Evolutionary conservation across 2,329 filamentous ascomycete genomes (phyloP).

Genomic region (Colletotrichum spaethianum): DNA sequence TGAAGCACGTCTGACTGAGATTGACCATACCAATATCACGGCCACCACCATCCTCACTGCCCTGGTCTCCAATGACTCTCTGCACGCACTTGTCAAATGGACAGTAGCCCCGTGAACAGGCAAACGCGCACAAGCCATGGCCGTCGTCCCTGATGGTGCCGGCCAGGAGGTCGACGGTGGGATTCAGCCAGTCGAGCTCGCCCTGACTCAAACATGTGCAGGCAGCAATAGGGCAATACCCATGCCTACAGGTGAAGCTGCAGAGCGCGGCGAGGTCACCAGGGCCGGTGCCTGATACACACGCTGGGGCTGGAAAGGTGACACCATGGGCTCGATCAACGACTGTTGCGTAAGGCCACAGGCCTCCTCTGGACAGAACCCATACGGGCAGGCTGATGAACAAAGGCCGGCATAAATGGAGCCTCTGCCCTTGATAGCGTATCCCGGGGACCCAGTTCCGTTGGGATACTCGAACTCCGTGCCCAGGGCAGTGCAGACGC

Average conservation of each 20-base stretch:
- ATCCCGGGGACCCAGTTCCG: neutral
- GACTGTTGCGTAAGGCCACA: constrained; percentile 22
- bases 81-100: constrained; percentile 7
- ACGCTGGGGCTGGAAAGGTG: constrained; percentile 32
- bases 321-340: constrained; percentile 18
- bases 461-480: constrained; percentile 41
- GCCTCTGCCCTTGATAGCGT: neutral
- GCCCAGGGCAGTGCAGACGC: constrained; percentile 52
- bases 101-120: constrained; percentile 17
- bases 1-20: neutral
- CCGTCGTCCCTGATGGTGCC: constrained; percentile 1
- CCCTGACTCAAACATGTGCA: constrained; percentile 42
- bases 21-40: neutral
- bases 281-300: constrained; percentile 43
- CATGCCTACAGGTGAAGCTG: constrained; percentile 60
- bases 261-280: constrained; percentile 50
- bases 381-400: constrained; percentile 56
- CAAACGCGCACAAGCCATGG: constrained; percentile 21
- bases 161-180: constrained; percentile 1
- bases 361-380: constrained; percentile 56
- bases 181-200: constrained; percentile 12
- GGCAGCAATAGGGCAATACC: constrained; percentile 57
- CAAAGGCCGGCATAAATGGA: constrained; percentile 29
- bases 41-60: constrained; percentile 41
- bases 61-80: constrained; percentile 34